Evolutionary conservation across 2,329 filamentous ascomycete genomes (phyloP).

Genomic region (Sporothrix phasma): DNA sequence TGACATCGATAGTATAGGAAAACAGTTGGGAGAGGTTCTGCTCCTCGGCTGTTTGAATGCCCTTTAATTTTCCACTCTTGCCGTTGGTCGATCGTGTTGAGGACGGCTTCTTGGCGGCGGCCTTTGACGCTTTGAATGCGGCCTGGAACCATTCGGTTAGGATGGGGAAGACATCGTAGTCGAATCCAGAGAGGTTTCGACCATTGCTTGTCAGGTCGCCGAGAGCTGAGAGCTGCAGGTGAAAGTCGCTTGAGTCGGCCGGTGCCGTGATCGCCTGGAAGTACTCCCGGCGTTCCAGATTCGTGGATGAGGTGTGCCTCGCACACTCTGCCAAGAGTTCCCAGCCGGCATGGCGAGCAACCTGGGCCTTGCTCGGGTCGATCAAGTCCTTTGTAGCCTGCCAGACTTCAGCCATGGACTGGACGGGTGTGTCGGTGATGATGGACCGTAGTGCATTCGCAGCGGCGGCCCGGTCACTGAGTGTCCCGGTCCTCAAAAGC

Average conservation of each 20-base stretch:
- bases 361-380: constrained; percentile 42
- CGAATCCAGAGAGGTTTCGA: constrained; percentile 54
- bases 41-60: constrained; percentile 41
- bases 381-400: constrained; percentile 57
- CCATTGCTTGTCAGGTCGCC: constrained; percentile 52
- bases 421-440: constrained; percentile 49
- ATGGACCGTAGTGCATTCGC: constrained; percentile 47
- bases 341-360: constrained; percentile 52
- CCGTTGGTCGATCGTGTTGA: constrained; percentile 23
- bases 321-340: constrained; percentile 56
- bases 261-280: constrained; percentile 51
- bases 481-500: constrained; percentile 41
- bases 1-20: constrained; percentile 53
- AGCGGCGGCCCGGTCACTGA: constrained; percentile 46
- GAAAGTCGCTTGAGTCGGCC: constrained; percentile 52
- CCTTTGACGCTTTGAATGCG: constrained; percentile 37
- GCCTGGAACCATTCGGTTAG: constrained; percentile 51
- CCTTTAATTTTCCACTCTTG: constrained; percentile 32
- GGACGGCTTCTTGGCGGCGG: constrained; percentile 28
- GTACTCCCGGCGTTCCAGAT: constrained; percentile 55
- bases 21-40: constrained; percentile 56
- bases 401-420: constrained; percentile 53
- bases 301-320: constrained; percentile 51
- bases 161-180: constrained; percentile 55
- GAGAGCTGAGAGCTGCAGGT: constrained; percentile 54